Evolutionary conservation across 202 grass and related monocot genomes (phyloP).

Genomic region (Hordeum pubiflorum): DNA sequence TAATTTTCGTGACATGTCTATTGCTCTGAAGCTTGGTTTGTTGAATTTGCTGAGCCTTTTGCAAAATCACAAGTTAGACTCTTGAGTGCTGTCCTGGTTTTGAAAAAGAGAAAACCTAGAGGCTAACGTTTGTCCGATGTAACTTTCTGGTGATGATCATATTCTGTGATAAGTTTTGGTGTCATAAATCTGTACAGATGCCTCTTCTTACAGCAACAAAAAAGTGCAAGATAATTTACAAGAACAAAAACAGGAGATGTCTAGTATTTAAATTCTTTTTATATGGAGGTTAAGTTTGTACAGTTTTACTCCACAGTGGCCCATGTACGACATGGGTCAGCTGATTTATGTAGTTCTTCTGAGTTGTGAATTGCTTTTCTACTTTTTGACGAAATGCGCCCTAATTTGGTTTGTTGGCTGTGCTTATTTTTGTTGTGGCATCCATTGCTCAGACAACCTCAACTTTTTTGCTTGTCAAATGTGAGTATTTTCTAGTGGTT

Average conservation of each 20-base stretch:
- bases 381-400: background rate
- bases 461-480: background rate
- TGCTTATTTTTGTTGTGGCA: background rate
- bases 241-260: background rate
- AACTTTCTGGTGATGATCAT: too few species aligned
- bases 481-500: background rate
- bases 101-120: background rate
- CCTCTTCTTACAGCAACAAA: background rate
- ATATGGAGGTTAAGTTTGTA: background rate
- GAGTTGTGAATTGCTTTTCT: background rate
- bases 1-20: background rate
- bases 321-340: background rate
- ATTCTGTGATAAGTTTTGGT: background rate
- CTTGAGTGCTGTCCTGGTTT: background rate
- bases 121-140: background rate
- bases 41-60: background rate
- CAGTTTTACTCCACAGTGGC: background rate
- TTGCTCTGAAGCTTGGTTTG: background rate
- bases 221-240: background rate
- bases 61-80: background rate
- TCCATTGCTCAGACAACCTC: background rate
- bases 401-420: background rate
- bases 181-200: background rate
- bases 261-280: background rate
- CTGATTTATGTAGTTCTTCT: background rate